phyloP scores from a whole-genome alignment of 106 monocot genomes.

The Chionographis japonica region DNA sequence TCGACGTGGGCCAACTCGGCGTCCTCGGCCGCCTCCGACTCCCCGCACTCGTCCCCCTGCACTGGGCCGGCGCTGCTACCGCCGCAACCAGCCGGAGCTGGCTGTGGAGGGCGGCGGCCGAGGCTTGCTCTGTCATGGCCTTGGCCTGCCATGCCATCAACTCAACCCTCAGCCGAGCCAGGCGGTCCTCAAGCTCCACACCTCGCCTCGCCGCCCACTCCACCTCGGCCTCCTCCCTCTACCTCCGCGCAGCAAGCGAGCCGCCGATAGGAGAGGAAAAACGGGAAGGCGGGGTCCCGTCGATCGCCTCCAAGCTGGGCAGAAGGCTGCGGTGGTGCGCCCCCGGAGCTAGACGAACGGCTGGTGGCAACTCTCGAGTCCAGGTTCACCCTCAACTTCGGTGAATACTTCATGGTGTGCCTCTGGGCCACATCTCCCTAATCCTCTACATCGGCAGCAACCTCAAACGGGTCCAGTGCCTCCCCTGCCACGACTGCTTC shows the following conservation, averaged over 20 bases:
- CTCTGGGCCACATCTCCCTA: no score
- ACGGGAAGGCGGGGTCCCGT: no score
- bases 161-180: constrained; percentile 50
- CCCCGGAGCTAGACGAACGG: no score
- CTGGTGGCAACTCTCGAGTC: no score
- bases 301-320: no score
- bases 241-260: constrained; percentile 26
- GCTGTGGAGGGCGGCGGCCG: constrained; percentile 55
- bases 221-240: constrained; percentile 62
- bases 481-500: no score
- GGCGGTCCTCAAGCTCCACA: constrained; percentile 66
- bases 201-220: constrained; percentile 30
- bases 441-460: no score
- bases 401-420: no score
- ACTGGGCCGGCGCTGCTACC: constrained; percentile 9
- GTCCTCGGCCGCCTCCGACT: constrained; percentile 41
- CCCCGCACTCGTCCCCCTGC: constrained; percentile 2
- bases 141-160: constrained; percentile 69
- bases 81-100: constrained; percentile 56
- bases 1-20: constrained; percentile 66
- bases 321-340: no score
- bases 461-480: no score
- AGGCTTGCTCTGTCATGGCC: constrained; percentile 60
- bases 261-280: no score
- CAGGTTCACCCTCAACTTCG: no score